Conservation (phyloP, 1,284 basidiomycete species). For the Ganoderma boninense region DNA sequence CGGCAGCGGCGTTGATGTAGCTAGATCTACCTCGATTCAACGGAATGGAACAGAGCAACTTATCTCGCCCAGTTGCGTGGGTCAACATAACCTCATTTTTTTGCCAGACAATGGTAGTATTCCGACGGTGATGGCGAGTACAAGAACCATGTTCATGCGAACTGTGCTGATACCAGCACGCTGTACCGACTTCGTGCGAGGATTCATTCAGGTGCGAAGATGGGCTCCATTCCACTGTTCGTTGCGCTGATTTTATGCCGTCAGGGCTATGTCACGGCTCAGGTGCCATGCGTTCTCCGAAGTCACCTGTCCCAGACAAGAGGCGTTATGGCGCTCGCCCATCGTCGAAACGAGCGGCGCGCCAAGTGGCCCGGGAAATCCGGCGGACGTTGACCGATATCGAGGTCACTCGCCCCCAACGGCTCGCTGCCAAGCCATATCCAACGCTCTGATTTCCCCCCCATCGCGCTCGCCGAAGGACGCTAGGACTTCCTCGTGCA, state of each 20-base stretch:
- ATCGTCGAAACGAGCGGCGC: not conserved
- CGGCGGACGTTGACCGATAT: not conserved
- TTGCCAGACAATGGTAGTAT: not conserved
- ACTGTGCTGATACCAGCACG: not conserved
- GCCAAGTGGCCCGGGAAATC: not conserved
- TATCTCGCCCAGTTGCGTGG: not conserved
- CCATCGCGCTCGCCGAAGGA: not conserved
- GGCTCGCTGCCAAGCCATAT: not conserved
- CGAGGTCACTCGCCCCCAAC: not conserved
- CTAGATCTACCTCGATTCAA: not conserved
- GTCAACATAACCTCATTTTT: not conserved
- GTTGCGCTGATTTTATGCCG: not conserved
- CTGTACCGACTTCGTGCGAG: too few species aligned
- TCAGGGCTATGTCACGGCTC: not conserved
- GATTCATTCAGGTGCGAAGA: not conserved
- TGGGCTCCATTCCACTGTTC: not conserved
- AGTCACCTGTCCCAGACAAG: not conserved
- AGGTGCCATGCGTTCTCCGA: not conserved
- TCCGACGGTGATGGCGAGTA: not conserved
- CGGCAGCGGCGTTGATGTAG: not conserved
- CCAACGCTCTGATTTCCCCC: not conserved
- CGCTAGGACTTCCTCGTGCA: not conserved
- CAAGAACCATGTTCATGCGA: not conserved
- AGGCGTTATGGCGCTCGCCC: not conserved
- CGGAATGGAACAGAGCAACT: too few species aligned